These are phyloP conservation scores for Chaetomium globosum DNA, from an alignment of 2,329 filamentous ascomycete species.

Conservation along the genomic window DNA sequence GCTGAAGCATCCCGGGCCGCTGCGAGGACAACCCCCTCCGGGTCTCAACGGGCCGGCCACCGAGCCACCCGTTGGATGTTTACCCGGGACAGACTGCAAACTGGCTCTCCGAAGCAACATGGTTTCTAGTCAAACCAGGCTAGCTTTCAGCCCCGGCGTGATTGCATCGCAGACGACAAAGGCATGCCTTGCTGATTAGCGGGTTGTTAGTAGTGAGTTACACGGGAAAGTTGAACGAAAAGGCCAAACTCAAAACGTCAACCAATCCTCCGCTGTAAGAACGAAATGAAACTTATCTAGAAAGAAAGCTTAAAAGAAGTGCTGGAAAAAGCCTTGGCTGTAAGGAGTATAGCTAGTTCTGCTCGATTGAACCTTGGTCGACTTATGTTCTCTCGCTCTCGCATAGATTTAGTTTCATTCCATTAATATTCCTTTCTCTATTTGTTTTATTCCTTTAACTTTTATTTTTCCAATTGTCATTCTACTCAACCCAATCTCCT, in stretches of 20 bases:
- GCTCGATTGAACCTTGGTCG: too few species aligned
- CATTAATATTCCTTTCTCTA: too few species aligned
- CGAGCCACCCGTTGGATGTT: slow-evolving; percentile 8
- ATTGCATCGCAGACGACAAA: slow-evolving; percentile 5
- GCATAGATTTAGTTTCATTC: too few species aligned
- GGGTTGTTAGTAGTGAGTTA: neutral
- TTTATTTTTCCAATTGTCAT: neutral
- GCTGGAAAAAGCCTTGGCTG: too few species aligned
- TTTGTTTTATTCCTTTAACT: neutral
- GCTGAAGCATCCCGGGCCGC: slow-evolving; percentile 13
- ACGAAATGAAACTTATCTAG: too few species aligned
- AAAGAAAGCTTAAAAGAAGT: too few species aligned
- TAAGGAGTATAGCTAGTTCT: neutral
- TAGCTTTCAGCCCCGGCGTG: neutral
- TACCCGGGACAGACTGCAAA: slow-evolving; percentile 14
- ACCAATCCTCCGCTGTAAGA: too few species aligned
- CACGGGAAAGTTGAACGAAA: neutral
- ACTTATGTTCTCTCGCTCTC: neutral
- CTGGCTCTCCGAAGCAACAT: neutral
- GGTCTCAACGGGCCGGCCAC: slow-evolving; percentile 1
- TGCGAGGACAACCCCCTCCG: slow-evolving; percentile 10
- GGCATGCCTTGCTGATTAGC: neutral
- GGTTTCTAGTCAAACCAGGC: neutral
- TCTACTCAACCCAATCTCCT: neutral
- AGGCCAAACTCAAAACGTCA: neutral